Conservation (phyloP, 2,329 filamentous ascomycete genomes). For the Fusarium sp. region DNA sequence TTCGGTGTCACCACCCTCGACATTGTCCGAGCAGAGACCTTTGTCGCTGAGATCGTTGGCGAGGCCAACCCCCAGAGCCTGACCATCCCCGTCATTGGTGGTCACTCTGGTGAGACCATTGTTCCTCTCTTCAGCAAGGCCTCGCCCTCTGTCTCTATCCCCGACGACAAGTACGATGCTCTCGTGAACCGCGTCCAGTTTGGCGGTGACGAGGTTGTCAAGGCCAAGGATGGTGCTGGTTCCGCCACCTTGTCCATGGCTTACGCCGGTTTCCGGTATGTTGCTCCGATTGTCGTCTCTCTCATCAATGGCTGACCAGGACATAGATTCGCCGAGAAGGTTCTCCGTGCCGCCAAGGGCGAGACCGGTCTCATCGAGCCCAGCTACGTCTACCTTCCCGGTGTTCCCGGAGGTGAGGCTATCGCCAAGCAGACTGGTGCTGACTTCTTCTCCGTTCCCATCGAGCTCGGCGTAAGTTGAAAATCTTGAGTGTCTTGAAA, state of each 20-base stretch:
- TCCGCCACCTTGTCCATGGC: conserved; percentile 95
- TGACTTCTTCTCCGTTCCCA: conserved; percentile 95
- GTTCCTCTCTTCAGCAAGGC: conserved; percentile 96
- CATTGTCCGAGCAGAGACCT: conserved; percentile 97
- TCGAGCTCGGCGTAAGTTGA: conserved; percentile 88
- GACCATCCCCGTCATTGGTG: conserved; percentile 90
- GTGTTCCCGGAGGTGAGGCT: conserved; percentile 84
- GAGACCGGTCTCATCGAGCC: conserved; percentile 94
- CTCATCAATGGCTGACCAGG: conserved; percentile 20
- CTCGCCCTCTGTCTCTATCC: conserved; percentile 79
- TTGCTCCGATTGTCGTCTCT: neutral
- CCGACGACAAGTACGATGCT: conserved; percentile 86
- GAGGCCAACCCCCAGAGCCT: conserved; percentile 82
- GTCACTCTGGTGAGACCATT: conserved; percentile 98
- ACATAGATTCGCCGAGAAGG: conserved; percentile 85
- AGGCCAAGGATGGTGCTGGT: conserved; percentile 90
- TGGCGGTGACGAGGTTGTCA: conserved; percentile 95
- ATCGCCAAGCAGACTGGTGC: conserved; percentile 82
- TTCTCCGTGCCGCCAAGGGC: conserved; percentile 86
- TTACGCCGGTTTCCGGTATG: conserved; percentile 88
- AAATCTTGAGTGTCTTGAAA: conserved; percentile 8
- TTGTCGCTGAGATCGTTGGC: conserved; percentile 85
- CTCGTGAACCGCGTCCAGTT: conserved; percentile 97
- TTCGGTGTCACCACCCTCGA: conserved; percentile 99
- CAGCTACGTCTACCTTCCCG: conserved; percentile 93